phyloP scores from a whole-genome alignment of 1,284 basidiomycete genomes.

The Sparassis latifolia region DNA sequence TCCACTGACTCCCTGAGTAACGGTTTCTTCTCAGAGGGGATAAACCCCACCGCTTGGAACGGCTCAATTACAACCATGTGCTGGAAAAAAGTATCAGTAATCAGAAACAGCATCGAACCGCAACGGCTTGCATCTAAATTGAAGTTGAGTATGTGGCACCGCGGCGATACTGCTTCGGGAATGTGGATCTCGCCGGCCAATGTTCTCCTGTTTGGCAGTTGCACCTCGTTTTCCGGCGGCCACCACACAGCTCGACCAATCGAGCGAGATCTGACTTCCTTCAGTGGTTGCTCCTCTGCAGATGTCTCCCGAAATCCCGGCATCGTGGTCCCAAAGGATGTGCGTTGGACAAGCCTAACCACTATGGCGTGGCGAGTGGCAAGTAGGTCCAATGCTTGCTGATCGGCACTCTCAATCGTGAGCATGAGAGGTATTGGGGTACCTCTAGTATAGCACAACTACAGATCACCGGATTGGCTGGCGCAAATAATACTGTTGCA shows the following conservation, averaged over 20 bases:
- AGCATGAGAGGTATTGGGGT: constrained; percentile 15
- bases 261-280: constrained; percentile 5
- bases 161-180: constrained; percentile 12
- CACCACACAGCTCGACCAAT: constrained; percentile 15
- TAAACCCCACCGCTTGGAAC: constrained; percentile 15
- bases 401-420: constrained; percentile 11
- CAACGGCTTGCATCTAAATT: constrained; percentile 12
- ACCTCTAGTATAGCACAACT: constrained; percentile 20
- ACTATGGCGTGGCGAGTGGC: constrained; percentile 8
- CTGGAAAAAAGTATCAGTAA: constrained; percentile 4
- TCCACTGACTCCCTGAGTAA: constrained; percentile 13
- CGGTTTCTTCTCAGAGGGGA: constrained; percentile 4
- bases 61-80: constrained; percentile 14
- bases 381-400: constrained; percentile 17
- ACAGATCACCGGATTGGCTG: neutral
- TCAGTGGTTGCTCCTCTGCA: neutral
- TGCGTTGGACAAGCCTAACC: constrained; percentile 12
- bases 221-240: neutral
- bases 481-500: too few species aligned
- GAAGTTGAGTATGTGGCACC: constrained; percentile 16
- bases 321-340: constrained; percentile 8
- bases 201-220: neutral
- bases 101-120: neutral
- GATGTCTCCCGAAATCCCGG: neutral
- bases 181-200: constrained; percentile 15